Base-by-base conservation (phyloP, 2,329 filamentous ascomycete species). In the Xenoacremonium recifei region DNA sequence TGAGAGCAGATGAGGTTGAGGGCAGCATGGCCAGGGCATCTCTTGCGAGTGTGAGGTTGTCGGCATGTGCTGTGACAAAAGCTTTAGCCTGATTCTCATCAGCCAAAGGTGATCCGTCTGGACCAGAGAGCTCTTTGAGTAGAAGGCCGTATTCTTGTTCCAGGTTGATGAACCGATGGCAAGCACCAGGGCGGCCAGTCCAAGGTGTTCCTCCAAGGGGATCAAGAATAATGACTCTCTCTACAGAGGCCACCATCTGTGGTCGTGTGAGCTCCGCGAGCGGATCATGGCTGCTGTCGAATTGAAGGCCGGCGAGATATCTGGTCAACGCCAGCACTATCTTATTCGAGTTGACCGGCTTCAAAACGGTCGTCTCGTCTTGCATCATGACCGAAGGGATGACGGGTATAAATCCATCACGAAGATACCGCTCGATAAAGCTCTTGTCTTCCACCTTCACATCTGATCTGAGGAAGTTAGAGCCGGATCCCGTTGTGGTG, bases 171-270 rank as follows among this genome's bases (percentile, higher is more conserved):
- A 96, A 97, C 25, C 69, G 59, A 40, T 72, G 69, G 21, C 61
- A 61, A 16, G 63, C 56, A 3, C 60, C 60, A 3, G 63, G 59
- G 18, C 60, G 62, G 5, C 62, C 63, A 55, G 76, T 62, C 45
- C 88, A 74, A 0, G 93, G 93, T 34, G 91, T 89, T 1, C 90
- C 92, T 3, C 93, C 93, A 0, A 90, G 68, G 1, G 88, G 84
- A 62, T 99, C 93, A 6, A 99, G 75, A 20, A 99, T 72, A 48
- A 99, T 95, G 31, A 99, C 75, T 25, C 92, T 80, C 60, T 97
- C 92, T 5, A 99, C 69, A 0, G 79, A 77, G 1, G 84, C 77
- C 45, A 80, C 66, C 21, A 76, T 74, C 41, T 68, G 69, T 2
- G 73, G 61, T 36, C 59, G 59, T 40, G 55, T 54, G 35, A 69